Percentiles rank a stretch among this genome's conserved stretches.
phyloP scores from a whole-genome alignment of 768 basidiomycete genomes.

The Termitomyces sp. region DNA sequence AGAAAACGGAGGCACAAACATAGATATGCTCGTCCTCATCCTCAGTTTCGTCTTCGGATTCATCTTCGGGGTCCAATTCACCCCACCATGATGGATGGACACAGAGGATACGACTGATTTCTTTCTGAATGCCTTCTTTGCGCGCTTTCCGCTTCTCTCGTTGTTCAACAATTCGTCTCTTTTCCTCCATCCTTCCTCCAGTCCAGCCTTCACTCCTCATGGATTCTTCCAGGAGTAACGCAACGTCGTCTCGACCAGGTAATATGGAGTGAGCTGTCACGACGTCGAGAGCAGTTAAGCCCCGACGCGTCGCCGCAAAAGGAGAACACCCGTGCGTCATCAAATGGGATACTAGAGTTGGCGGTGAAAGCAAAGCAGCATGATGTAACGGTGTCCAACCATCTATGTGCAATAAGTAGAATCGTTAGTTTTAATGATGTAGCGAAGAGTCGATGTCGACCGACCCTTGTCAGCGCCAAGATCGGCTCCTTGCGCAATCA shows the following conservation, averaged over 20 bases:
- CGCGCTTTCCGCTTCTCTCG: conserved; percentile 46
- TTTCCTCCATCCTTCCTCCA: conserved; percentile 69
- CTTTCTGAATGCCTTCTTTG: conserved; percentile 50
- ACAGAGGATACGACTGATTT: conserved; percentile 50
- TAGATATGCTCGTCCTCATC: conserved; percentile 35
- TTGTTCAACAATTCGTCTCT: conserved; percentile 54
- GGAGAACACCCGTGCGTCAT: conserved; percentile 91
- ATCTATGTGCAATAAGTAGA: conserved; percentile 34
- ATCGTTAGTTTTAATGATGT: background rate
- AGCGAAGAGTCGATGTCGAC: conserved; percentile 20
- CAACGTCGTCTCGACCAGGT: conserved; percentile 80
- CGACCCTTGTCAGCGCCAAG: conserved; percentile 60
- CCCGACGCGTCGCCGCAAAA: conserved; percentile 67
- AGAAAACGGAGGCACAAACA: conserved; percentile 30
- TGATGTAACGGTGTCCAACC: conserved; percentile 97
- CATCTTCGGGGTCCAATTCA: conserved; percentile 34
- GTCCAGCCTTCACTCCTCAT: conserved; percentile 85
- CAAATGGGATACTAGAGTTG: conserved; percentile 86
- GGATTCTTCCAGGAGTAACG: conserved; percentile 81
- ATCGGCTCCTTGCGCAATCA: conserved; percentile 76
- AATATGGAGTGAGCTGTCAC: conserved; percentile 78
- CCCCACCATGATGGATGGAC: conserved; percentile 66
- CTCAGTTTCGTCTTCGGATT: conserved; percentile 42
- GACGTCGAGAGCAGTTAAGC: conserved; percentile 84
- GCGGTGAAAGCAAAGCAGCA: conserved; percentile 82